Percentiles rank a stretch among this genome's conserved stretches.
Evolutionary conservation across 176 grass and related monocot genomes (phyloP).

Genomic region (Eragrostis curvula): DNA sequence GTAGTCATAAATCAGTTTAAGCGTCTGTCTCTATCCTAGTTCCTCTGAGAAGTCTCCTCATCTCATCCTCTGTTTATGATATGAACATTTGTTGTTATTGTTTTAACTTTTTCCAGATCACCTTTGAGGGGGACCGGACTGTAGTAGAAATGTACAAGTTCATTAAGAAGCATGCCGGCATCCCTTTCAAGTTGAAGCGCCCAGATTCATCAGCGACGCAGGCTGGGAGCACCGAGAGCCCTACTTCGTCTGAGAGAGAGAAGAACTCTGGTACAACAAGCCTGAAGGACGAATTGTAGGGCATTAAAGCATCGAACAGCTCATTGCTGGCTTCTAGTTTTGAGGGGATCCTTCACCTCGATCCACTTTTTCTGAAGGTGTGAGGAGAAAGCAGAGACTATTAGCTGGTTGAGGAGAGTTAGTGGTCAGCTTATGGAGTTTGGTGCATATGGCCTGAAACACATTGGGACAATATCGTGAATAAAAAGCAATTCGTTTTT

Average conservation of each 20-base stretch:
- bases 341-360: neutral
- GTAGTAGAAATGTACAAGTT: slow-evolving; percentile 93
- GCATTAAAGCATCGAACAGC: neutral
- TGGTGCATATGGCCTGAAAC: neutral
- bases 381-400: neutral
- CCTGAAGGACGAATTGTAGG: slow-evolving; percentile 86
- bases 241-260: neutral
- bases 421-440: neutral
- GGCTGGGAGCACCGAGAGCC: neutral
- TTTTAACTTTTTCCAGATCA: slow-evolving; percentile 51
- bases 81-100: slow-evolving; percentile 17
- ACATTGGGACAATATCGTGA: neutral
- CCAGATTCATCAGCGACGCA: slow-evolving; percentile 35
- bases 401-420: neutral
- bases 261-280: slow-evolving; percentile 21
- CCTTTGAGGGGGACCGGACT: slow-evolving; percentile 73
- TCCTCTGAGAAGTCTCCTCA: slow-evolving; percentile 13
- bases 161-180: slow-evolving; percentile 86
- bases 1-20: neutral
- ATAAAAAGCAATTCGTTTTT: slow-evolving; percentile 3
- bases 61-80: neutral
- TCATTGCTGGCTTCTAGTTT: slow-evolving; percentile 5
- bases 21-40: neutral
- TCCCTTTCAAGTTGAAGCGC: slow-evolving; percentile 88
- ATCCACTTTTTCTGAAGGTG: neutral